Evolutionary conservation across 1,139 yeast species (phyloP), one percentile per base, ranked within the genome.

Genomic region (Arxiozyma slooffiae): DNA sequence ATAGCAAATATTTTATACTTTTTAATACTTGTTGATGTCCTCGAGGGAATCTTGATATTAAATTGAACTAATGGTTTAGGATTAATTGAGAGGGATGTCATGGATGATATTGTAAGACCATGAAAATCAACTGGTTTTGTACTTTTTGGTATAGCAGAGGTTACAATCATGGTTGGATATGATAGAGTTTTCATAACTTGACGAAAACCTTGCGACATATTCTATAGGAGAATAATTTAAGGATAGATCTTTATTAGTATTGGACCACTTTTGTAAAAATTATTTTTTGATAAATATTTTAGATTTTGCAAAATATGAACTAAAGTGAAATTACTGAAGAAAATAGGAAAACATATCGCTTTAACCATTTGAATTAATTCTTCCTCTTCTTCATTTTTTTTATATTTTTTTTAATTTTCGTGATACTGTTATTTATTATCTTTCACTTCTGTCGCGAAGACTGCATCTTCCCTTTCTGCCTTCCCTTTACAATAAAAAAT

Each of bases 91-190:
- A 89, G 69, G 1, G 96, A 87, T 18, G 87, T 78, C 41, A 86
- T 87, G 0, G 95, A 85, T 1, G 95, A 83, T 3, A 89, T 70
- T 0, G 96, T 86, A 73, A 86, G 80, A 1, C 96, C 97, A 49
- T 70, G 68, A 43, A 61, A 61, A n/a, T 50, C 53, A 16, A 49
- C 53, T 45, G 55, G 56, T 8, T 53, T 60, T 39, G 57, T 54
- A 50, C 43, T 56, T 43, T 47, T 50, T 22, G 52, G 48, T 17
- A 60, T 53, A 16, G 71, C 67, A 2, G 74, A 64, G 0, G 75
- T 71, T n/a, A 72, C 53, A 21, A 72, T 65, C 71, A 70, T 69
- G 6, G 72, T 73, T 41, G 71, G 75, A 22, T 64, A 66, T 0
- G 73, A 70, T 18, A 71, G 57, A 18, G 68, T 63, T 36, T 70